These are phyloP conservation scores for Vitis hybrid DNA, from an alignment of 177 flowering plant genomes.

Conservation along the genomic window DNA sequence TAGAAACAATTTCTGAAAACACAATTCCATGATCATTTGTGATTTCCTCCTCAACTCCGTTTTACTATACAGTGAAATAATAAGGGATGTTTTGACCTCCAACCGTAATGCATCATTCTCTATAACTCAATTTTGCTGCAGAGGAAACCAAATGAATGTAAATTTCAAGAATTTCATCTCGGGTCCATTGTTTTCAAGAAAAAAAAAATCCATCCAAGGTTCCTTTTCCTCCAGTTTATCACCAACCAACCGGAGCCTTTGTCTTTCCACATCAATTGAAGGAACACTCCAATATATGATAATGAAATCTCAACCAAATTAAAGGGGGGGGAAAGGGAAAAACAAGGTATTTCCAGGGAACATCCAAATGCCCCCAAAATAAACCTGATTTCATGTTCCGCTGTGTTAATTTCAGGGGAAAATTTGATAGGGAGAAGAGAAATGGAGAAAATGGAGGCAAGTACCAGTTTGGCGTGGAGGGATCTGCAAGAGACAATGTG, in stretches of 20 bases:
- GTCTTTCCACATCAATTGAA: neutral
- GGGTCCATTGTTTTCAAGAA: no score
- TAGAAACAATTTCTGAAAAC: neutral
- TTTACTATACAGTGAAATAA: neutral
- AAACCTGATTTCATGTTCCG: no score
- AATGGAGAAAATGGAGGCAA: neutral
- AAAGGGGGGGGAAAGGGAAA: neutral
- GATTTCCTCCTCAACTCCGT: neutral
- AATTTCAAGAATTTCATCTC: no score
- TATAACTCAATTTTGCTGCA: no score
- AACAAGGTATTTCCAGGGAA: neutral
- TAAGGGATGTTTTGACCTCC: neutral
- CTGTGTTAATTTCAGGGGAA: no score
- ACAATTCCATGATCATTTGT: neutral
- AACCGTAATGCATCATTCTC: no score
- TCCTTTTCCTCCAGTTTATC: neutral
- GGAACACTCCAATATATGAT: neutral
- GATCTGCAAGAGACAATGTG: slow-evolving; percentile 77
- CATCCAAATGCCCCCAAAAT: no score
- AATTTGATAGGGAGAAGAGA: neutral
- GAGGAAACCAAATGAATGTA: no score
- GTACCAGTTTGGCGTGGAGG: slow-evolving; percentile 72
- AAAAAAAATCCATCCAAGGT: no score
- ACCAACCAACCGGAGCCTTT: neutral
- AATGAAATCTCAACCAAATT: neutral